A percentile compares a stretch with the other conserved stretches of the same genome.
phyloP scores from a whole-genome alignment of 805 yeast species.

The Yamadazyma philogaea region DNA sequence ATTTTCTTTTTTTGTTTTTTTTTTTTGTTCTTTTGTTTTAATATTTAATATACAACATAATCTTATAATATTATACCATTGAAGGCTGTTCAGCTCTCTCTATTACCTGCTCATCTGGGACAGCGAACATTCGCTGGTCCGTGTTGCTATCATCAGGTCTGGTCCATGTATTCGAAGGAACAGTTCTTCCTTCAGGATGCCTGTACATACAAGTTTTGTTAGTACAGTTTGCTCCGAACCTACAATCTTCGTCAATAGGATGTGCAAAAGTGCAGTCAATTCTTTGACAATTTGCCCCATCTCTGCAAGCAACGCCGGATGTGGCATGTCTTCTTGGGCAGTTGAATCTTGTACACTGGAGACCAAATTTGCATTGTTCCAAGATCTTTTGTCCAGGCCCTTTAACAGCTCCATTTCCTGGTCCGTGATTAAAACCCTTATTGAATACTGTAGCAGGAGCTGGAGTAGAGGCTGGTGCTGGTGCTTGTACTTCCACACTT shows the following conservation, averaged over 20 bases:
- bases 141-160: conserved; percentile 33
- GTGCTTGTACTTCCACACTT: conserved; percentile 14
- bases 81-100: conserved; percentile 49
- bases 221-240: conserved; percentile 72
- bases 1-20: conserved; percentile 10
- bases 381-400: conserved; percentile 39
- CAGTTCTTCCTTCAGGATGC: conserved; percentile 75
- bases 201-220: conserved; percentile 67
- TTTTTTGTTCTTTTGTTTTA: conserved; percentile 13
- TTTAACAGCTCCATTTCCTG: not conserved
- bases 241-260: conserved; percentile 76
- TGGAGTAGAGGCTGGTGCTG: conserved; percentile 4
- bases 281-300: conserved; percentile 74
- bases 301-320: conserved; percentile 71
- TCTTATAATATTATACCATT: conserved; percentile 3
- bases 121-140: conserved; percentile 69
- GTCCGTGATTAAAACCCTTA: not conserved
- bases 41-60: conserved; percentile 10
- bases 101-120: conserved; percentile 68
- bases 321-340: conserved; percentile 87
- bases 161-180: conserved; percentile 35
- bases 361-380: conserved; percentile 81
- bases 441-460: not conserved
- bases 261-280: conserved; percentile 81
- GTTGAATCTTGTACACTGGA: conserved; percentile 68